Evolutionary conservation across 2,329 filamentous ascomycete species (phyloP).

Genomic region (Botrytis porri): DNA sequence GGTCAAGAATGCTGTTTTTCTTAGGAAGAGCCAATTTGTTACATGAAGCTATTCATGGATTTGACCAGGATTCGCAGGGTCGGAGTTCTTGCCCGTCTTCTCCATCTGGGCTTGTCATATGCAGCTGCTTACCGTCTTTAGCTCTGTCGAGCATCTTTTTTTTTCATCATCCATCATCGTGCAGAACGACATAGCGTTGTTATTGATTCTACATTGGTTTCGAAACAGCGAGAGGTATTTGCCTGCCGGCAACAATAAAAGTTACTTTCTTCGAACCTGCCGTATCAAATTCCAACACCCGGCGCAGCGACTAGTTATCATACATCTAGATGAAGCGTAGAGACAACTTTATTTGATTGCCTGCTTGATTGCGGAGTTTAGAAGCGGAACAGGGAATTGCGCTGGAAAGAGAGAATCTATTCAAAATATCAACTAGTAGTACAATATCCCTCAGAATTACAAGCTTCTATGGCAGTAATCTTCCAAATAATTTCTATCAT

Average conservation of each 20-base stretch:
- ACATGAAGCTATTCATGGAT: not conserved
- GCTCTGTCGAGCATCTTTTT: not conserved
- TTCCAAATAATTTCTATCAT: not conserved
- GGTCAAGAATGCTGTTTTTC: conserved; percentile 7
- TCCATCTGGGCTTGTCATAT: not conserved
- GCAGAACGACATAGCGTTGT: not conserved
- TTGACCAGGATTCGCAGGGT: not conserved
- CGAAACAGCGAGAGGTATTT: not conserved
- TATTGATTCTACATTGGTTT: not conserved
- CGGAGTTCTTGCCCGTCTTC: not conserved
- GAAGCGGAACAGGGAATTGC: not conserved
- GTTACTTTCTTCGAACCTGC: not conserved
- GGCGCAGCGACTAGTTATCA: not conserved
- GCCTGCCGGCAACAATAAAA: not conserved
- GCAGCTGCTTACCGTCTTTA: not conserved
- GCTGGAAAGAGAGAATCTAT: not conserved
- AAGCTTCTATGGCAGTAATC: not conserved
- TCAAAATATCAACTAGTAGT: not conserved
- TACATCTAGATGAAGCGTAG: not conserved
- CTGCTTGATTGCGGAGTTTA: not conserved
- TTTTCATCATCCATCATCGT: not conserved
- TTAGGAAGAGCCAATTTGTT: conserved; percentile 10
- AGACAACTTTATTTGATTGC: not conserved
- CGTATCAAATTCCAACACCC: not conserved
- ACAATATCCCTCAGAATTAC: not conserved